A percentile compares a stretch with the other conserved stretches of the same genome.
Evolutionary conservation across 176 grass and related monocot genomes (phyloP).

Genomic region (Ananas comosus): DNA sequence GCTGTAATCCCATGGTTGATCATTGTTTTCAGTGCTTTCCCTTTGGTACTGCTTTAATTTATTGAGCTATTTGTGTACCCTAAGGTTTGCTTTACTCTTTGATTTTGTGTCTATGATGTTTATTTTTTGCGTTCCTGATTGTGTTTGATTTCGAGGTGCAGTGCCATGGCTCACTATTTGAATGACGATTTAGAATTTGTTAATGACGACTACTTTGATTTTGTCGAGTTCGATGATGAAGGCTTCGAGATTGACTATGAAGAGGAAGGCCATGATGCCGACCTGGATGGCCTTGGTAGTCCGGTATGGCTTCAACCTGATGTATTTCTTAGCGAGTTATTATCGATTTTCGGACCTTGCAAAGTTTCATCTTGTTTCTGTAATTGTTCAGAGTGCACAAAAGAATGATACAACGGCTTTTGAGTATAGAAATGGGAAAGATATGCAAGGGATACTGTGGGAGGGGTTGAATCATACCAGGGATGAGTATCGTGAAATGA

Average conservation of each 20-base stretch:
- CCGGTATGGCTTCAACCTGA: slow-evolving; percentile 11
- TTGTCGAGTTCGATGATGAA: slow-evolving; percentile 6
- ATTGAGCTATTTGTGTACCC: too few relatives aligned
- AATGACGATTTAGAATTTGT: slow-evolving; percentile 36
- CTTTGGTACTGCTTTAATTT: too few relatives aligned
- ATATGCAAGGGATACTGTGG: slow-evolving; percentile 65
- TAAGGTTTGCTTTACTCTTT: too few relatives aligned
- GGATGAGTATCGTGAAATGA: slow-evolving; percentile 44
- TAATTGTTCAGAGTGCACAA: background rate
- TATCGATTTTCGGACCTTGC: background rate
- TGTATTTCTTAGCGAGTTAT: background rate
- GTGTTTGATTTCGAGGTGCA: slow-evolving; percentile 2
- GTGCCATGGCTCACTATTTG: slow-evolving; percentile 32
- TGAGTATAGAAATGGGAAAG: slow-evolving; percentile 19
- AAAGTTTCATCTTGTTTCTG: background rate
- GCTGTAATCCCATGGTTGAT: too few relatives aligned
- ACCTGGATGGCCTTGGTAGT: background rate
- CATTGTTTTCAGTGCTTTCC: too few relatives aligned
- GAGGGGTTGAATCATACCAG: slow-evolving; percentile 39
- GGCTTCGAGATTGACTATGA: slow-evolving; percentile 14
- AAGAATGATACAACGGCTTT: background rate
- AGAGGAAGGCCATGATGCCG: slow-evolving; percentile 6
- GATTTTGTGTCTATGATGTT: background rate
- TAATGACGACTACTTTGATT: slow-evolving; percentile 12
- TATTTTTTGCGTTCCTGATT: background rate